Conservation (phyloP, 345 rosid species). For the Combretum micranthum region DNA sequence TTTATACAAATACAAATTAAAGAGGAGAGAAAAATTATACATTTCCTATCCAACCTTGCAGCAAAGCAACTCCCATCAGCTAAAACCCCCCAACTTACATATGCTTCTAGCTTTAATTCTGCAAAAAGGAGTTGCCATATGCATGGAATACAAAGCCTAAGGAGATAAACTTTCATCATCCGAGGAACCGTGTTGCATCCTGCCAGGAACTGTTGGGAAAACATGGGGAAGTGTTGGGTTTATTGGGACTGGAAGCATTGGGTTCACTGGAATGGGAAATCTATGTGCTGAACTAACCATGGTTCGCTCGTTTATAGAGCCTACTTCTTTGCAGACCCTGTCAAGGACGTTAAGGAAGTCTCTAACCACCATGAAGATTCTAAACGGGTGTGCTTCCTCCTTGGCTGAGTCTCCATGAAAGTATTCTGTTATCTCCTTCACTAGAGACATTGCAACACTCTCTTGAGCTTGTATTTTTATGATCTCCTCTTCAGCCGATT, state of each 20-base stretch:
- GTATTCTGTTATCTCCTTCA: conserved; percentile 94
- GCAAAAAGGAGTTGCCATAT: conserved; percentile 6
- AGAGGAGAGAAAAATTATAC: conserved; percentile 17
- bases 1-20: conserved; percentile 35
- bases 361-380: conserved; percentile 95
- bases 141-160: conserved; percentile 17
- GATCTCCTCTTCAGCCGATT: conserved; percentile 71
- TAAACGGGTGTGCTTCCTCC: conserved; percentile 98
- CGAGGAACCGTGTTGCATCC: conserved; percentile 35
- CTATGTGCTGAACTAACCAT: conserved; percentile 77
- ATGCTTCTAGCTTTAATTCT: conserved; percentile 8
- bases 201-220: conserved; percentile 34
- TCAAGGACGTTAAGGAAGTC: conserved; percentile 82
- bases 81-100: conserved; percentile 6
- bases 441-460: conserved; percentile 75
- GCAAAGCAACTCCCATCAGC: conserved; percentile 17
- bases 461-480: conserved; percentile 86
- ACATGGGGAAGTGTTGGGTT: conserved; percentile 36
- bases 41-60: conserved; percentile 15
- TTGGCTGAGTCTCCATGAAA: conserved; percentile 99
- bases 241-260: conserved; percentile 26
- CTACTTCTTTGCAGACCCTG: conserved; percentile 94
- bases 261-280: conserved; percentile 78
- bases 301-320: conserved; percentile 79
- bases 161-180: conserved; percentile 55